Conservation (phyloP, 1,284 basidiomycete genomes). For the Boletus sp. region DNA sequence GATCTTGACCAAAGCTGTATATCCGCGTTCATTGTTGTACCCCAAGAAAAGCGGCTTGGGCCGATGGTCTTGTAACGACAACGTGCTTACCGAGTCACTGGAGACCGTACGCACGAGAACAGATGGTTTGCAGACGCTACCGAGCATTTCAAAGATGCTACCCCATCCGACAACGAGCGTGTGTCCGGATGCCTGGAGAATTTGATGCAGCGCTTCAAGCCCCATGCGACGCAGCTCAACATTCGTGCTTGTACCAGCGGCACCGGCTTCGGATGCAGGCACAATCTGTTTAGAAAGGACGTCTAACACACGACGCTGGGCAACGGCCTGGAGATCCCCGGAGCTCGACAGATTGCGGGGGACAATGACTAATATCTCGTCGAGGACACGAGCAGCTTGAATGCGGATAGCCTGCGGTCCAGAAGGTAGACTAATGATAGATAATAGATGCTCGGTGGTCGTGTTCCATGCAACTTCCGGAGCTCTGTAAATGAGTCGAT, state of each 20-base stretch:
- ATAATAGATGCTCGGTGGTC: constrained; percentile 75
- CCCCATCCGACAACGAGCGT: constrained; percentile 90
- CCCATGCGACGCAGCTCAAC: constrained; percentile 84
- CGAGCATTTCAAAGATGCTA: constrained; percentile 86
- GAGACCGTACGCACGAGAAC: constrained; percentile 39
- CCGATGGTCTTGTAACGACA: constrained; percentile 39
- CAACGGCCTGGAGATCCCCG: constrained; percentile 59
- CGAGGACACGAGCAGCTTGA: constrained; percentile 83
- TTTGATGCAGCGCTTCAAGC: constrained; percentile 83
- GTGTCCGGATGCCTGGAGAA: constrained; percentile 88
- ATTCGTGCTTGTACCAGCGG: constrained; percentile 46
- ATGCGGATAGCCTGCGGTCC: constrained; percentile 79
- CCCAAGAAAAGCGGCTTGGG: constrained; percentile 49
- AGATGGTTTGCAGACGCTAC: constrained; percentile 69
- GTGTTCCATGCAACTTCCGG: constrained; percentile 84
- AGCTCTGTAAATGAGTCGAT: constrained; percentile 76
- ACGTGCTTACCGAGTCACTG: constrained; percentile 39
- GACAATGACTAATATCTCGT: constrained; percentile 73
- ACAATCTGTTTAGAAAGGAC: constrained; percentile 80
- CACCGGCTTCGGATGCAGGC: constrained; percentile 40
- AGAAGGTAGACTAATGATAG: constrained; percentile 60
- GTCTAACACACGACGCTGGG: constrained; percentile 80
- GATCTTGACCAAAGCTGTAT: constrained; percentile 72
- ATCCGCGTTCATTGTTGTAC: constrained; percentile 58
- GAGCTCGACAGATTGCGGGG: constrained; percentile 62